phyloP scores from a whole-genome alignment of 495 filamentous ascomycete species.

The Xylaria venustula region DNA sequence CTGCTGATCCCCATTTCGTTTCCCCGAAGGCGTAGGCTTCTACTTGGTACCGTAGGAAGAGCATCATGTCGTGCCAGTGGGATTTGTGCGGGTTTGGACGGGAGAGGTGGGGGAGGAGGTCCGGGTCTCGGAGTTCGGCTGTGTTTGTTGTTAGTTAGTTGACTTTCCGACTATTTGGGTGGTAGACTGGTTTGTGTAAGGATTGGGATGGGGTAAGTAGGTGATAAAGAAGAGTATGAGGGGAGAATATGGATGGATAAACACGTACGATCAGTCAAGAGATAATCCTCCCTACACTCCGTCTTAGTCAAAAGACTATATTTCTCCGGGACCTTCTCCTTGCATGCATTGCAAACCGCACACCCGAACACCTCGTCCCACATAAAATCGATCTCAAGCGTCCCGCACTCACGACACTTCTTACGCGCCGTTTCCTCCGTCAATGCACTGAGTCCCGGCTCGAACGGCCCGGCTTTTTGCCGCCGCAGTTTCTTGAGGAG shows the following conservation, averaged over 20 bases:
- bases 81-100: slow-evolving; percentile 92
- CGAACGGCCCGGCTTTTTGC: slow-evolving; percentile 77
- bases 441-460: slow-evolving; percentile 76
- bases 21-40: slow-evolving; percentile 82
- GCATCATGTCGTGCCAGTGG: slow-evolving; percentile 98
- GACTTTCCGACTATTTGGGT: no score
- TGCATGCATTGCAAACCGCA: slow-evolving; percentile 36
- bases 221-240: background rate
- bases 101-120: slow-evolving; percentile 82
- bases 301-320: slow-evolving; percentile 96
- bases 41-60: slow-evolving; percentile 89
- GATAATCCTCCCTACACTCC: slow-evolving; percentile 91
- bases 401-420: slow-evolving; percentile 78
- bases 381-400: slow-evolving; percentile 87
- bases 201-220: no score
- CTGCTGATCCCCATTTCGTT: slow-evolving; percentile 78
- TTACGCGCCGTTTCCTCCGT: slow-evolving; percentile 62
- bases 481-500: slow-evolving; percentile 64
- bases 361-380: slow-evolving; percentile 68
- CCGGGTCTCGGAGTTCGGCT: slow-evolving; percentile 83
- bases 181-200: background rate
- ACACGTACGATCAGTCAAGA: slow-evolving; percentile 83
- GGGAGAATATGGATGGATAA: background rate
- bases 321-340: slow-evolving; percentile 85
- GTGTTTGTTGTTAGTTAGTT: no score